Evolutionary conservation across 1,284 basidiomycete species (phyloP), one percentile per base, ranked within the genome.

Genomic region (Apiotrichum sp.): DNA sequence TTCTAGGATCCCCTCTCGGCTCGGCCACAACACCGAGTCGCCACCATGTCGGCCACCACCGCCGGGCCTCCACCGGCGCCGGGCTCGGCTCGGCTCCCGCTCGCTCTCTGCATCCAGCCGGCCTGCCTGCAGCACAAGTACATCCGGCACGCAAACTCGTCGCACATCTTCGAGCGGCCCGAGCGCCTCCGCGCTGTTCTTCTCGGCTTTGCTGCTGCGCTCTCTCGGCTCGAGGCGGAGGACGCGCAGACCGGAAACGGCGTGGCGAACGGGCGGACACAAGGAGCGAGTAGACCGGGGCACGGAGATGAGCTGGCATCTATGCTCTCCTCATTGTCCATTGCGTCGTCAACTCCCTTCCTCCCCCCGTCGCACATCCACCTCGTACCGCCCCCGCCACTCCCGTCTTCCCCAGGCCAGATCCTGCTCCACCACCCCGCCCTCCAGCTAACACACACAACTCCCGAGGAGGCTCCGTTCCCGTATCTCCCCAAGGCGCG

Each of bases 111-210:
- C 65, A 68, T 77, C 52, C 76, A 77, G 57, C 76, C 77, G 13
- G 71, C 72, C 40, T 77, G 76, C 52, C 62, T 71, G 3, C 65
- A 72, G 53, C 92, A 96, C 72, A 82, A 80, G 50, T 93, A 84
- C 68, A 89, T 91, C 56, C 85, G 90, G 14, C 84, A 85, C 11
- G 77, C 81, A 53, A 85, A 89, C 65, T 79, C 80, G 1, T 88
- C 86, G 0, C 78, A 80, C 53, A 85, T 93, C 56, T 84, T 92
- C 22, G 92, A 96, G 70, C 81, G 89, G n/a, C 92, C 91, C 0
- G 88, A 93, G 72, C 83, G 92, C n/a, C 76, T 96, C 14, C 81
- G 85, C 47, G 90, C 91, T 0, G 83, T 93, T 46, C 84, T 86
- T 57, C 67, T 87, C 7, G 92, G 92, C 1, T 79, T 93, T 5